Base-by-base conservation (phyloP, 495 filamentous ascomycete species). In the Durotheca rogersii region DNA sequence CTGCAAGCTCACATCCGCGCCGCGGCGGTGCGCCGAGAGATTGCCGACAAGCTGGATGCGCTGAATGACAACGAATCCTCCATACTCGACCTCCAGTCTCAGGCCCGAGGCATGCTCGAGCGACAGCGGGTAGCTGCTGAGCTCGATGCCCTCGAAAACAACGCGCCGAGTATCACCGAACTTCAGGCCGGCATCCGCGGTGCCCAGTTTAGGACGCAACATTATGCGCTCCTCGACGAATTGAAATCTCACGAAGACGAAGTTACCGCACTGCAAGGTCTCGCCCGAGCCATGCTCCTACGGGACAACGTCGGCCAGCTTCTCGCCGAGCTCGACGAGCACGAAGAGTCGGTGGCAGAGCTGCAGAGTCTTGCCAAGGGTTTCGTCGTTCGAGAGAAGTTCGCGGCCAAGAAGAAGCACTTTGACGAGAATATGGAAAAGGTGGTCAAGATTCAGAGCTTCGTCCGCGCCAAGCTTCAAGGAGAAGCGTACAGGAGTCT, bases 381-480 rank as follows among this genome's bases (percentile, higher is more conserved):
- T 17, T 81, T 77, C 51, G 56, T 95, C 9, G 79, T 97, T 43
- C 80, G 92, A 33, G 75, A 71, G 17, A 77, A 75, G 21, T 98
- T 95, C 59, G 82, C 79, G 32, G 88, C 90, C 60, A 93, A 95
- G 74, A 83, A 87, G 53, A 83, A 81, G 9, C 91, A 89, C 70
- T 98, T 90, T 72, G 82, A 85, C 42, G 83, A 92, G 68, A 98
- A 98, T 58, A 98, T 98, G 94, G 84, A 95, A 58, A 97, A 93
- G 72, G 94, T 98, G 14, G 85, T 98, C 70, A 98, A 98, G 69
- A 86, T 96, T 43, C 93, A 98, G 67, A 97, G 93, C 65, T 96
- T 96, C 54, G 85, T 97, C 39, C 81, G 93, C 47, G 93, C 82
- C 17, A 89, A 89, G 53, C 87, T 96, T 40, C 94, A 97, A 70